Conservation (phyloP, 306 rosid genomes). For the Biancaea sappan region DNA sequence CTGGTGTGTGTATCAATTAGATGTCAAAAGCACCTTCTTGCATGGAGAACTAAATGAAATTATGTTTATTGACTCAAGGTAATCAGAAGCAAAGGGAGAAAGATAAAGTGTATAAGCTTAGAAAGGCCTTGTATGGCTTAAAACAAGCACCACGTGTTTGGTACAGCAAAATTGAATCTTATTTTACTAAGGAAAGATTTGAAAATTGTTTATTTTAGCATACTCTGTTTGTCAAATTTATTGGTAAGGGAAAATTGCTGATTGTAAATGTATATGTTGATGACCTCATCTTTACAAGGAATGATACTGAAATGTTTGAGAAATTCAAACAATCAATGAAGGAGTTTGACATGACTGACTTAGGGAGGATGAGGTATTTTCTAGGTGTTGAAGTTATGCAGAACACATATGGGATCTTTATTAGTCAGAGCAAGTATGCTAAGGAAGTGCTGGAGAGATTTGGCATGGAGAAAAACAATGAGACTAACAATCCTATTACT, state of each 20-base stretch:
- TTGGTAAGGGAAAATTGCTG: neutral
- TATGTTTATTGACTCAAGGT: neutral
- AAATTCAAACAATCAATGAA: too few relatives aligned
- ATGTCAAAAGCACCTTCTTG: too few relatives aligned
- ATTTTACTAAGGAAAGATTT: neutral
- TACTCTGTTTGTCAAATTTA: neutral
- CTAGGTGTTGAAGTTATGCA: too few relatives aligned
- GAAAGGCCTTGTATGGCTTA: too few relatives aligned
- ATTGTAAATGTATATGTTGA: neutral
- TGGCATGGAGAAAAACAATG: constrained; percentile 9
- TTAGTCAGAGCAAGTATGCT: constrained; percentile 1
- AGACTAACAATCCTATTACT: neutral
- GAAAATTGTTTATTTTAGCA: neutral
- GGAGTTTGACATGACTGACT: too few relatives aligned
- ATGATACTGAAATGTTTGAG: neutral
- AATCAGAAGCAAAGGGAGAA: neutral
- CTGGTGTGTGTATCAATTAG: too few relatives aligned
- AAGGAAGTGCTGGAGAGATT: neutral
- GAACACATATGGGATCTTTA: neutral
- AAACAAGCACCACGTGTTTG: too few relatives aligned
- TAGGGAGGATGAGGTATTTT: too few relatives aligned
- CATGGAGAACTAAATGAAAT: too few relatives aligned
- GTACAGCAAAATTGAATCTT: neutral
- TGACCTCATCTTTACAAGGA: too few relatives aligned
- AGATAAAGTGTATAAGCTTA: neutral